Conservation (phyloP, 257 asterid genomes). For the Ilex asprella region DNA sequence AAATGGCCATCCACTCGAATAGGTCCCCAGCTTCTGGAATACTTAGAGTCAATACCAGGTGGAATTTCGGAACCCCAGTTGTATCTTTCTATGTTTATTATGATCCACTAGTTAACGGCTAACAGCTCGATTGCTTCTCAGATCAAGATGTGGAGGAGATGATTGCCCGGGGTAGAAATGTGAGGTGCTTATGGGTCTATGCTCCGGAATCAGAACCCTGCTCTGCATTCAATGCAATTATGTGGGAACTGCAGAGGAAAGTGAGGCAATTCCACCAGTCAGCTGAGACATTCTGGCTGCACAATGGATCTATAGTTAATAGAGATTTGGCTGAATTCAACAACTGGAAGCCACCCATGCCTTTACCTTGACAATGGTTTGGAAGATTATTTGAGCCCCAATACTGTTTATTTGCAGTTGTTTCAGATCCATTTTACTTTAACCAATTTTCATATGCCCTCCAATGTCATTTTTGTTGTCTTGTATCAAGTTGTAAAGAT, state of each 20-base stretch:
- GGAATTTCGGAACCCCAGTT: conserved; percentile 2
- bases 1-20: conserved; percentile 85
- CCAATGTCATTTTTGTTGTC: too few relatives aligned
- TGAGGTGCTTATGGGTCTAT: conserved; percentile 84
- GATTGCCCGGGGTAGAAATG: conserved; percentile 62
- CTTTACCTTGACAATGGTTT: conserved; percentile 46
- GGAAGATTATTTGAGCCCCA: too few relatives aligned
- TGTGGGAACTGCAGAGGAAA: conserved; percentile 90
- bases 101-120: background rate
- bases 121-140: conserved; percentile 22
- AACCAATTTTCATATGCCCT: too few relatives aligned
- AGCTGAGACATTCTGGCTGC: conserved; percentile 90
- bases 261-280: conserved; percentile 91
- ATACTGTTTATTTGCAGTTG: too few relatives aligned
- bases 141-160: conserved; percentile 67
- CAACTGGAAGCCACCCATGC: conserved; percentile 74
- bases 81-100: background rate
- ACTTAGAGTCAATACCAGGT: conserved; percentile 91
- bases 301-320: conserved; percentile 60
- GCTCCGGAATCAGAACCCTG: conserved; percentile 65
- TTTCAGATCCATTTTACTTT: too few relatives aligned
- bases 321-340: conserved; percentile 71
- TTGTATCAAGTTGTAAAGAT: too few relatives aligned
- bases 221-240: conserved; percentile 72
- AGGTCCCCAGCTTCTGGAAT: conserved; percentile 65